phyloP scores from a whole-genome alignment of 1,139 yeast species.

The Taphrina sp. region DNA sequence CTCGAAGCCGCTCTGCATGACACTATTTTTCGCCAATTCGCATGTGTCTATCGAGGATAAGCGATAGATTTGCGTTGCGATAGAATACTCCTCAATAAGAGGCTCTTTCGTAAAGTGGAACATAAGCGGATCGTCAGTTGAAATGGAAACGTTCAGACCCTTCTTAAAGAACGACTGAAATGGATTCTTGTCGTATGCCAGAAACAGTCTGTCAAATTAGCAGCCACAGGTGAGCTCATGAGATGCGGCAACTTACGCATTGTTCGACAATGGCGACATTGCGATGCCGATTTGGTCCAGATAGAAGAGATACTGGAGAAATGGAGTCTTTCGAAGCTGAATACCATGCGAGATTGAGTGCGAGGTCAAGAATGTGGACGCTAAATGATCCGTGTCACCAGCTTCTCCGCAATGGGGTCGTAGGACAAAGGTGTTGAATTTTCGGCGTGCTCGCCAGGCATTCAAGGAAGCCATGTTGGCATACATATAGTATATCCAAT shows the following conservation, averaged over 20 bases:
- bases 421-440: conserved; percentile 81
- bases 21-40: conserved; percentile 81
- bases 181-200: conserved; percentile 93
- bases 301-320: conserved; percentile 87
- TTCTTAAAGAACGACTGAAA: conserved; percentile 84
- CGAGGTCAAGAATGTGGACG: conserved; percentile 81
- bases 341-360: conserved; percentile 97
- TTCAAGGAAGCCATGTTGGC: conserved; percentile 84
- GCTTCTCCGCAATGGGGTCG: conserved; percentile 99
- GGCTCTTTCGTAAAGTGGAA: conserved; percentile 97
- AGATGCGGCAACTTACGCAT: too few species aligned
- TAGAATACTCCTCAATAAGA: conserved; percentile 94
- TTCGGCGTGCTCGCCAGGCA: conserved; percentile 69
- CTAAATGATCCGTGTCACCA: conserved; percentile 96
- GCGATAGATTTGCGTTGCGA: conserved; percentile 95
- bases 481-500: conserved; percentile 82
- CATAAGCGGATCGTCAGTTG: conserved; percentile 92
- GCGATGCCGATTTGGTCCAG: conserved; percentile 95
- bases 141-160: conserved; percentile 88
- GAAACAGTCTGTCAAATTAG: too few species aligned
- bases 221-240: too few species aligned
- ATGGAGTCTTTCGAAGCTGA: conserved; percentile 84
- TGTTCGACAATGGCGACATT: conserved; percentile 97
- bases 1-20: conserved; percentile 90
- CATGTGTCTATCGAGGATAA: conserved; percentile 95